Evolutionary conservation across 176 grass and related monocot genomes (phyloP).

Genomic region (Phyllostachys edulis): DNA sequence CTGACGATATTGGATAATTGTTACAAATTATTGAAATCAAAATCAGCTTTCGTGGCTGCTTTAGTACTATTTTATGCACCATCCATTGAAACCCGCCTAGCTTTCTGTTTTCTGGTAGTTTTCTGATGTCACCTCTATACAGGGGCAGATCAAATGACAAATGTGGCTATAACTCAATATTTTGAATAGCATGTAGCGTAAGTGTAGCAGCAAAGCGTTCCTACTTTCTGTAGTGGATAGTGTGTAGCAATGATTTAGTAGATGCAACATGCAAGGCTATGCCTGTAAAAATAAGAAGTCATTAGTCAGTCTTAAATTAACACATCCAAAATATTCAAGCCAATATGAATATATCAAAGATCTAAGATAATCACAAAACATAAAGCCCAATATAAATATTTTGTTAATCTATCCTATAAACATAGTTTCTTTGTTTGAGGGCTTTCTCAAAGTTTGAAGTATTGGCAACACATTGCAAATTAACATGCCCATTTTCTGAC

Average conservation of each 20-base stretch:
- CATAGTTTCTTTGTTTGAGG: neutral
- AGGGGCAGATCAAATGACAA: slow-evolving; percentile 1
- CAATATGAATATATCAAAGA: neutral
- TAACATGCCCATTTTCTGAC: neutral
- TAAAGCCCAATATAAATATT: neutral
- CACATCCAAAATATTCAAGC: slow-evolving; percentile 7
- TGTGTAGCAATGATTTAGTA: neutral
- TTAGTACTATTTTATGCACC: neutral
- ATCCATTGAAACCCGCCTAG: neutral
- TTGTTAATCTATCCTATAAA: neutral
- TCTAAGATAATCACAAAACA: neutral
- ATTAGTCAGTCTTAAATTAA: neutral
- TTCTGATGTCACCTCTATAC: neutral
- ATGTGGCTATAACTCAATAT: neutral
- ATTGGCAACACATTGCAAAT: slow-evolving; percentile 22
- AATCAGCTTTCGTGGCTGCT: neutral
- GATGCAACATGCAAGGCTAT: neutral
- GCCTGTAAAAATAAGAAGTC: neutral
- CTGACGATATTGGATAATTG: neutral
- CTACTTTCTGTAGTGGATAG: neutral
- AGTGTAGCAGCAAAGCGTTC: slow-evolving; percentile 4
- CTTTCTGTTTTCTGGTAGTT: slow-evolving; percentile 11
- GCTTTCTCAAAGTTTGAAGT: slow-evolving; percentile 11
- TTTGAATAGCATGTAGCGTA: neutral
- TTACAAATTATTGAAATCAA: neutral